phyloP scores from a whole-genome alignment of 495 filamentous ascomycete genomes.

The Talaromyces proteolyticus region DNA sequence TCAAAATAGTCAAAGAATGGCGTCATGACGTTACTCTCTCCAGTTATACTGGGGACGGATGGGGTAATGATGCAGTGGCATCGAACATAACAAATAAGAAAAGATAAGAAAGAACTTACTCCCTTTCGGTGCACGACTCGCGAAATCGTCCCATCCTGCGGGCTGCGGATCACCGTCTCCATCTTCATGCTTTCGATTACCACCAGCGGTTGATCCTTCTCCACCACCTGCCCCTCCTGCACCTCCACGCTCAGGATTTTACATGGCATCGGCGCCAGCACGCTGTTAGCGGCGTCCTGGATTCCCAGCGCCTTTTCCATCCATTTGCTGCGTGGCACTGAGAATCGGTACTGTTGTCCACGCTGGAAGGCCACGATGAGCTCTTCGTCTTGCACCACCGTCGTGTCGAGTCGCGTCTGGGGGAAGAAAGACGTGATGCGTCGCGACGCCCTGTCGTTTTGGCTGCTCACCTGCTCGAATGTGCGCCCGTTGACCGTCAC shows the following conservation, averaged over 20 bases:
- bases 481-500: constrained; percentile 50
- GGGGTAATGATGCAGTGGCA: too few species aligned
- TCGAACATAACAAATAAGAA: background rate
- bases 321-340: constrained; percentile 66
- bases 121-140: constrained; percentile 82
- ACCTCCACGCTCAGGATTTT: constrained; percentile 86
- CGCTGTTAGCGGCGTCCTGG: constrained; percentile 75
- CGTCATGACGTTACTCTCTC: too few species aligned
- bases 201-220: constrained; percentile 82
- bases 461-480: constrained; percentile 42
- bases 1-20: too few species aligned
- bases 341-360: constrained; percentile 70
- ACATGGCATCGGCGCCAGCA: constrained; percentile 90
- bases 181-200: constrained; percentile 99
- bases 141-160: constrained; percentile 72
- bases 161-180: constrained; percentile 94
- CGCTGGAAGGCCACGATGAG: constrained; percentile 76
- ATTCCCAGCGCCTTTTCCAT: constrained; percentile 79
- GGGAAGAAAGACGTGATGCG: constrained; percentile 59
- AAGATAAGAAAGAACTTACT: constrained; percentile 49
- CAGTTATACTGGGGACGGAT: too few species aligned
- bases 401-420: constrained; percentile 73
- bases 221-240: constrained; percentile 69
- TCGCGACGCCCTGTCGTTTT: constrained; percentile 24
- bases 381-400: constrained; percentile 64